A percentile compares a stretch with the other conserved stretches of the same genome.
Evolutionary conservation across 2,329 filamentous ascomycete genomes (phyloP).

Genomic region (Sarocladium oryzae): DNA sequence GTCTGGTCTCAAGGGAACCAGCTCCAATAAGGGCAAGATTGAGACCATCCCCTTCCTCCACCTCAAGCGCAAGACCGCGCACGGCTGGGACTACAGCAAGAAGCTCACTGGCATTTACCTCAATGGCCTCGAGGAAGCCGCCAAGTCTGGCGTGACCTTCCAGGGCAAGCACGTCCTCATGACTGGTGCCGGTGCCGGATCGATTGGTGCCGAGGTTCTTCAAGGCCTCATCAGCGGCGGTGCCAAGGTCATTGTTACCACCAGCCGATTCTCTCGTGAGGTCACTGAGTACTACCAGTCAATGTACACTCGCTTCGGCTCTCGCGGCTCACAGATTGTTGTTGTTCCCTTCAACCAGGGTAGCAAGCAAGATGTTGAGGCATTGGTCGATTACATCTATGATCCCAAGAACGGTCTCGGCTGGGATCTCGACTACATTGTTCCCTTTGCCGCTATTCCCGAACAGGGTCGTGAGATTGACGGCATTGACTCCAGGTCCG

Average conservation of each 20-base stretch:
- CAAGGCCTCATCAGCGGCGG: slow-evolving; percentile 95
- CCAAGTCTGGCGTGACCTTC: slow-evolving; percentile 82
- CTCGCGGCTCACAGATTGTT: slow-evolving; percentile 89
- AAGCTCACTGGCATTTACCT: slow-evolving; percentile 92
- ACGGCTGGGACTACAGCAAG: slow-evolving; percentile 99
- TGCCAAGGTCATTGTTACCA: slow-evolving; percentile 94
- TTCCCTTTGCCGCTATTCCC: slow-evolving; percentile 95
- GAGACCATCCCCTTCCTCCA: slow-evolving; percentile 98
- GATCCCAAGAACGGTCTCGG: slow-evolving; percentile 92
- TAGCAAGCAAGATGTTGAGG: slow-evolving; percentile 95
- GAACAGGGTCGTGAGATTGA: slow-evolving; percentile 98
- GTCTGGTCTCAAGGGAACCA: slow-evolving; percentile 42
- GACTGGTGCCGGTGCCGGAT: slow-evolving; percentile 96
- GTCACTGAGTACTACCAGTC: slow-evolving; percentile 99
- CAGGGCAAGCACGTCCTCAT: slow-evolving; percentile 94
- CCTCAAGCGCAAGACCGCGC: slow-evolving; percentile 85
- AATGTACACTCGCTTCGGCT: slow-evolving; percentile 94
- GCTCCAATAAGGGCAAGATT: slow-evolving; percentile 75
- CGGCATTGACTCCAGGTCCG: slow-evolving; percentile 91
- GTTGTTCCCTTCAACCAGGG: slow-evolving; percentile 99
- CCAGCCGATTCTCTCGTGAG: slow-evolving; percentile 90
- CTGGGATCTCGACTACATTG: slow-evolving; percentile 94
- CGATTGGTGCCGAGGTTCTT: slow-evolving; percentile 93
- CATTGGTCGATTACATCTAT: slow-evolving; percentile 92
- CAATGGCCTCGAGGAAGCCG: slow-evolving; percentile 84